phyloP scores from a whole-genome alignment of 2,329 filamentous ascomycete genomes.

The Trichoderma arundinaceum region DNA sequence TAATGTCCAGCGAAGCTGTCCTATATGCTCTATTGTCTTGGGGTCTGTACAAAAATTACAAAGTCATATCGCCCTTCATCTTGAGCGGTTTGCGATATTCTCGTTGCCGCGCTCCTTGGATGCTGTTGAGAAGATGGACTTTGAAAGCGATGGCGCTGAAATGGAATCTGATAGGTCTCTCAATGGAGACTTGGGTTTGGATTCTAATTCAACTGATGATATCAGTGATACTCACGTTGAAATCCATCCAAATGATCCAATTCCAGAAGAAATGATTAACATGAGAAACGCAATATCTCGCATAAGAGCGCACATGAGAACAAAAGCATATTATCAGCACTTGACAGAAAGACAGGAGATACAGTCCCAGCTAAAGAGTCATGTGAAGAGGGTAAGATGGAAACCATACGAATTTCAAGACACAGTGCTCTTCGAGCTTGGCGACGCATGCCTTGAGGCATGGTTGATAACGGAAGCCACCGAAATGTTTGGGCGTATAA shows the following conservation, averaged over 20 bases:
- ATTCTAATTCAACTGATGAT: not conserved
- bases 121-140: accelerated
- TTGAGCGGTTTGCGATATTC: conserved; percentile 22
- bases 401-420: no score
- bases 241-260: no score
- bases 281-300: not conserved
- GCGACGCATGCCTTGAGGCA: not conserved
- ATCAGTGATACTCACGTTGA: not conserved
- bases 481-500: not conserved
- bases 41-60: not conserved
- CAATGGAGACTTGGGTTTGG: not conserved
- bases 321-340: not conserved
- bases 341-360: not conserved
- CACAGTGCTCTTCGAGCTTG: not conserved
- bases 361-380: not conserved
- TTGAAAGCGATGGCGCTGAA: not conserved
- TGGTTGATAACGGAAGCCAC: not conserved
- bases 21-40: conserved; percentile 10
- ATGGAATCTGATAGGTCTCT: not conserved
- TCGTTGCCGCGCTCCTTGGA: not conserved
- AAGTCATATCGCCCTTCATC: conserved; percentile 22
- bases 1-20: not conserved
- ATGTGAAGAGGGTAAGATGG: no score
- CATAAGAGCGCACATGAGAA: not conserved
- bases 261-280: not conserved